Evolutionary conservation across 164 flowering plant species (phyloP), one percentile per base, ranked within the genome.

Genomic region (Annona squamosa): DNA sequence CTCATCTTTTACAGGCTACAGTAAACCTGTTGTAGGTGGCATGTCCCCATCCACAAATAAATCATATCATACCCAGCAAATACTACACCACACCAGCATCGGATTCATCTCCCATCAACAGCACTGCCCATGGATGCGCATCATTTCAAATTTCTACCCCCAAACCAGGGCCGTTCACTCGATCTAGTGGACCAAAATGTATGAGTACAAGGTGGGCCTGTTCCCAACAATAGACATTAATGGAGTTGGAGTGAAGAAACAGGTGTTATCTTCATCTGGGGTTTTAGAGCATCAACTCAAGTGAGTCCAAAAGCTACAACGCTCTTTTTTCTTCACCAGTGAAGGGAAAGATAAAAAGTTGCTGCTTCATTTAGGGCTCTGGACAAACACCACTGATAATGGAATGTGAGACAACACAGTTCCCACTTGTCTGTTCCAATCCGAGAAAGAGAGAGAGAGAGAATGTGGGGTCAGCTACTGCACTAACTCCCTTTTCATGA

Each of bases 401-500:
- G 71, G 61, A 17, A 47, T 69, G 43, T 69, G 71, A 69, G 12
- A 18, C 19, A 12, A 69, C 41, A 48, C 2, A 1, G 13, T 4
- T 52, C 43, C 10, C 71, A 69, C 47, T n/a, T 48, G 62, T 18
- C 5, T 48, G 57, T 48, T 12, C 2, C 13, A 48, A 5, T 7
- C 10, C 12, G 0, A 48, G 12, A 48, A 7, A 48, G 13, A 52
- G 59, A 0, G 13, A 48, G 56, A 48, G 57, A 52, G 59, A 4
- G 13, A 52, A 19, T 12, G 26, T 46, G 57, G 71, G 71, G 42
- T 17, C 3, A 47, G 61, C 71, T 48, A 52, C 71, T 48, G 57
- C 59, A 47, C 44, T 47, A n/a, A 69, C 26, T 69, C 37, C 62
- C 48, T 42, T 69, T 48, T 69, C 48, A 69, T 69, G 71, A 69